Evolutionary conservation across 768 basidiomycete species (phyloP), one percentile per base, ranked within the genome.

Genomic region (Suillus subluteus): DNA sequence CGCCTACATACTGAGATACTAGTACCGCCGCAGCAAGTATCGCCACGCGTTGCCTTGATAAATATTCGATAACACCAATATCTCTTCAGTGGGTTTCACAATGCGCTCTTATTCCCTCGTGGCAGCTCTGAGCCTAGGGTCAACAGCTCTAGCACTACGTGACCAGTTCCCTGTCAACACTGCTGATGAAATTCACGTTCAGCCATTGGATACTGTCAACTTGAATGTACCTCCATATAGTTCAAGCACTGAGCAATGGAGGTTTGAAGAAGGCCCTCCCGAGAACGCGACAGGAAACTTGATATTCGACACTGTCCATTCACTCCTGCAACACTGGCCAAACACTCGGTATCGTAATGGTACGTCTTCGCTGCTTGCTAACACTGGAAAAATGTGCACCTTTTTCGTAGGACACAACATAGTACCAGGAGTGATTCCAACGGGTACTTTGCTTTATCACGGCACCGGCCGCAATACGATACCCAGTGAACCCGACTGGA

Each of bases 281-380:
- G 70, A 71, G 37, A 74, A 79, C 63, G 69, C 70, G 21, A 79
- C 80, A 4, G 66, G 71, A 30, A 72, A 78, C 62, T 69, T 80
- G 48, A 69, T 81, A n/a, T 82, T 81, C 64, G 75, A 79, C 37
- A 74, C 75, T 6, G 72, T 81, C 7, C 68, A 69, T 58, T 74
- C 77, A 9, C 64, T 79, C 4, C 71, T 82, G 9, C 81, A 82
- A 59, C 74, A 75, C 23, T 82, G 79, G 79, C 76, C 79, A 6
- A 81, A 81, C 65, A 79, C 77, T 5, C 72, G 77, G 8, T 76
- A 75, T 56, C 75, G 76, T n/a, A 79, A 79, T 68, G 79, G 79
- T 73, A 23, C 16, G 66, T 52, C 2, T 32, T 18, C 11, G 11
- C 55, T 26, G 12, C 41, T 12, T 35, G 5, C 6, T 35, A 15